Evolutionary conservation across 2,329 filamentous ascomycete species (phyloP).

Genomic region (Fusarium euwallaceae): DNA sequence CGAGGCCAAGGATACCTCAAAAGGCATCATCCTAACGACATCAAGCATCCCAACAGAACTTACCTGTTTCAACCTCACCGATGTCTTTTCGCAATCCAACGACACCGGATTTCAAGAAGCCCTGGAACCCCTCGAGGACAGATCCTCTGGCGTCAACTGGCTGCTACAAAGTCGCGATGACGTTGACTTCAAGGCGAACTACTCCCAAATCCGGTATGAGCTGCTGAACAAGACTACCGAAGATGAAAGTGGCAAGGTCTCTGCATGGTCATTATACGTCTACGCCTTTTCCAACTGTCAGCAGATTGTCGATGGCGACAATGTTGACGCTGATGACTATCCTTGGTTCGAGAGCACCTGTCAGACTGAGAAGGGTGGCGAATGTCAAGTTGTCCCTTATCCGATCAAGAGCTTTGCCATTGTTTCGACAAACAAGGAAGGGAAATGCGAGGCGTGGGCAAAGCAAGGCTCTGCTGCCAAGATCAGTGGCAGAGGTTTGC

Average conservation of each 20-base stretch:
- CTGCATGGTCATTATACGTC: not conserved
- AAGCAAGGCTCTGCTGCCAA: not conserved
- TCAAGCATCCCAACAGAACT: not conserved
- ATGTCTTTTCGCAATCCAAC: not conserved
- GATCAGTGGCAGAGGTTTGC: not conserved
- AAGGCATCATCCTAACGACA: not conserved
- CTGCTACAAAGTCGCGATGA: not conserved
- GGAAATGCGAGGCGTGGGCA: not conserved
- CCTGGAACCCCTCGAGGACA: not conserved
- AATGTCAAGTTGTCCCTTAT: not conserved
- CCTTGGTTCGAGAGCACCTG: not conserved
- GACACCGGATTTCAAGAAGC: not conserved
- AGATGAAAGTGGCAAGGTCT: not conserved
- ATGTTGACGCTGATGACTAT: not conserved
- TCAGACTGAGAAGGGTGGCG: not conserved
- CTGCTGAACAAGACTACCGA: not conserved
- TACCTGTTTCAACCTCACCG: not conserved
- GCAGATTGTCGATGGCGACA: not conserved
- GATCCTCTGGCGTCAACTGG: not conserved
- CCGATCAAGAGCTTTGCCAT: conserved; percentile 4
- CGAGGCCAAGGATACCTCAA: not conserved
- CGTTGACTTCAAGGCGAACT: not conserved
- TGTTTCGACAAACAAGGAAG: not conserved
- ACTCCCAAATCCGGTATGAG: not conserved
- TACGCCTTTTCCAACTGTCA: not conserved